Conservation (phyloP, 208 protist species). For the Wallacemonas sp. region DNA sequence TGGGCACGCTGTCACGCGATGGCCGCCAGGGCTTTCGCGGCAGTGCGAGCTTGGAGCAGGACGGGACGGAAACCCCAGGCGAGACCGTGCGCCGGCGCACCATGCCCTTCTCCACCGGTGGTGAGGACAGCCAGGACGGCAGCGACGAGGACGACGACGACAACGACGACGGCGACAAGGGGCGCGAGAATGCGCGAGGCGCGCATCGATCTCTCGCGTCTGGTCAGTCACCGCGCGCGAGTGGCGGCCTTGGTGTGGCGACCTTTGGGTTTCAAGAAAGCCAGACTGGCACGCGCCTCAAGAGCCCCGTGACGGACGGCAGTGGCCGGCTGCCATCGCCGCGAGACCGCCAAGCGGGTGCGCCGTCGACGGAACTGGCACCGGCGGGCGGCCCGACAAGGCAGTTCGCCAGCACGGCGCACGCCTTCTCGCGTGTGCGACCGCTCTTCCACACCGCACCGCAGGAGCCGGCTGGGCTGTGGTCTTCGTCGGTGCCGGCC, state of each 20-base stretch:
- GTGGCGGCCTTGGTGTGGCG: neutral
- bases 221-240: no score
- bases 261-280: neutral
- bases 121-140: no score
- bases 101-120: no score
- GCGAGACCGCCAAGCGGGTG: no score
- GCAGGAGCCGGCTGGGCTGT: neutral
- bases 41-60: neutral
- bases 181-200: no score
- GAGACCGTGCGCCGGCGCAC: no score
- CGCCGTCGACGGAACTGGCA: neutral
- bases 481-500: neutral
- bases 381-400: neutral
- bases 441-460: neutral
- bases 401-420: slow-evolving; percentile 10
- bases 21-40: neutral
- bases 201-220: no score
- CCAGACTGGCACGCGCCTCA: no score
- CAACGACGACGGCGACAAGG: no score
- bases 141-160: no score
- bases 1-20: neutral
- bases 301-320: no score
- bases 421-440: neutral
- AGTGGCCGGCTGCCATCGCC: no score
- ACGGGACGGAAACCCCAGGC: neutral